Evolutionary conservation across 2,329 filamentous ascomycete species (phyloP), one percentile per base, ranked within the genome.

Genomic region (Apiospora aurea): DNA sequence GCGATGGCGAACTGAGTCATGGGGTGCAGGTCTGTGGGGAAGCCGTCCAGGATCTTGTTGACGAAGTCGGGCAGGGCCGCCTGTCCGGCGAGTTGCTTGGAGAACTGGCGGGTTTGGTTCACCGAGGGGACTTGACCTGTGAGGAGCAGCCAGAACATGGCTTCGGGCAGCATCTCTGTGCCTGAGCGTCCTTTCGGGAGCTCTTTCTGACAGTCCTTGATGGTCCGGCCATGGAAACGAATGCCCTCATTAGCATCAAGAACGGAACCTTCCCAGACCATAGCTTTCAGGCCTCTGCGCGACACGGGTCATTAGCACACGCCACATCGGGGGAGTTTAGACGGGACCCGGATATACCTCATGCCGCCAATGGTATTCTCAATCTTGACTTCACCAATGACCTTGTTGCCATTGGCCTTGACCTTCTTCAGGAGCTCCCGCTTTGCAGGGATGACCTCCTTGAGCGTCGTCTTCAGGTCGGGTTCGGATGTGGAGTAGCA

Each of bases 121-220:
- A 91, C 92, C 1, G 93, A 94, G 34, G 96, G 96, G 29, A 98
- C 93, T 83, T 97, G 89, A 73, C 96, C 96, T 13, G 96, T 99
- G 77, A 99, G 88, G 69, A 99, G 91, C 57, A 98, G 91, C 96
- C 96, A 99, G 89, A 99, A 99, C 96, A 99, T 99, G 83, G 96
- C 92, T 85, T 99, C 96, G 67, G 96, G 96, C 16, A 98, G 90
- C 96, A 98, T 99, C 85, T 98, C 96, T 7, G 94, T 97, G 78
- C 96, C 94, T 2, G 93, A 90, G 73, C 89, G 94, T 77, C 96
- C 96, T 87, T 98, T 98, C 81, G 96, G 95, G 21, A 98, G 91
- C 82, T 95, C 92, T 77, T 92, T 90, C 82, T 98, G 96, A 87
- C 96, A 99, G 81, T 99, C 96, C 85, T 97, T 97, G 87, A 99